Evolutionary conservation across 331 rosid genomes (phyloP), one percentile per base, ranked within the genome.

Genomic region (Malus hybrid): DNA sequence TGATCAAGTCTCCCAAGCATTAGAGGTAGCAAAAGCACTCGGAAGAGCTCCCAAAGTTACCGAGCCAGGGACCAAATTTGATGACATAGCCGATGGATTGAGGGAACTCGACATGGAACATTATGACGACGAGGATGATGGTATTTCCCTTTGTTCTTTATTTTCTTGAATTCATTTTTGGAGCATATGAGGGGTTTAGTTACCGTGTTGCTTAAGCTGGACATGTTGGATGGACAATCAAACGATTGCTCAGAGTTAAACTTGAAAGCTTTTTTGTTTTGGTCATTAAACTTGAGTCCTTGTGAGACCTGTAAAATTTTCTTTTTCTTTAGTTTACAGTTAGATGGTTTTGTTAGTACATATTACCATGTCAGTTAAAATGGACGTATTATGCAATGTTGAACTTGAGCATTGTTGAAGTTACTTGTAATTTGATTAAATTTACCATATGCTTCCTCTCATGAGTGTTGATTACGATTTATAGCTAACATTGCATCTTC

Each of bases 101-200:
- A 80, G 78, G 87, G 97, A 86, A 63, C 97, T 94, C 16, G 82
- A 89, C 87, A 92, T 92, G 97, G 99, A 92, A 11, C 27, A 84
- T 75, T 94, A 92, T 36, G 93, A 92, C 9, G 90, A 90, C 0
- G 96, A 94, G 48, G 99, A 90, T 3, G 89, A 93, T 42, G 96
- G 93, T 86, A 64, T 14, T 33, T 33, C 4, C 9, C 3, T 34
- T 68, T n/a, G 14, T 64, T 70, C 60, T 57, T 44, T 5, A 32
- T 63, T 65, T 61, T 62, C 66, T 55, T 54, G 59, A 12, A 5
- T 13, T 81, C 6, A 28, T 67, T 29, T 18, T 46, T 22, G 68
- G 34, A 48, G 62, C 31, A 59, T 42, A 46, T 39, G 52, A 55
- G 50, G 27, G 65, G 63, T 14, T 70, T 27, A 36, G 39, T 7